Evolutionary conservation across 2,329 filamentous ascomycete species (phyloP).

Genomic region (Cytospora paraplurivora): DNA sequence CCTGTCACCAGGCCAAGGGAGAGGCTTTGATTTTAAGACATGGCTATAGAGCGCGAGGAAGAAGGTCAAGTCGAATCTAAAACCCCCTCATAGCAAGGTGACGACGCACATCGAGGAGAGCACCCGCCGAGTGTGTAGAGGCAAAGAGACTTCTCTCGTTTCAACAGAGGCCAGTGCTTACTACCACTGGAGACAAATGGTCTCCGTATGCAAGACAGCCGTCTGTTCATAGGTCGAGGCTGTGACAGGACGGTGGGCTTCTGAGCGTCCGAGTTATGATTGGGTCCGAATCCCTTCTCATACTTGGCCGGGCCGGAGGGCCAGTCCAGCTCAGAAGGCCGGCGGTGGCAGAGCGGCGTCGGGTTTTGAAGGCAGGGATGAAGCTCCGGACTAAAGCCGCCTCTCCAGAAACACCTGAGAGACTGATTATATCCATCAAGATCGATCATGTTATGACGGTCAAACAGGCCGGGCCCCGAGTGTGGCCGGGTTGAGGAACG

Average conservation of each 20-base stretch:
- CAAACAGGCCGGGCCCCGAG: background rate
- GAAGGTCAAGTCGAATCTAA: conserved; percentile 2
- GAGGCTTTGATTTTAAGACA: conserved; percentile 21
- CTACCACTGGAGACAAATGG: background rate
- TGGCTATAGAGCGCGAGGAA: background rate
- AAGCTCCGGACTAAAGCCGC: background rate
- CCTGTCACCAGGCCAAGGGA: conserved; percentile 6
- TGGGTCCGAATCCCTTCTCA: background rate
- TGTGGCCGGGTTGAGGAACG: background rate
- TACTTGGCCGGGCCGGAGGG: background rate
- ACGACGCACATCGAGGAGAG: background rate
- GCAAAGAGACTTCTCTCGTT: conserved; percentile 19
- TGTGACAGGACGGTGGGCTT: background rate
- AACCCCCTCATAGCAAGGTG: background rate
- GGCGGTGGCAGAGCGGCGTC: background rate
- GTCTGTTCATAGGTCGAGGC: background rate
- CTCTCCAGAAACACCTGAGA: background rate
- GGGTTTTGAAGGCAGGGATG: background rate
- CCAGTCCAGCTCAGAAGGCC: background rate
- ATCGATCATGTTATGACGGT: background rate
- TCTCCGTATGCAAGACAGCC: background rate
- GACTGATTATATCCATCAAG: background rate
- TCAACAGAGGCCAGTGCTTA: conserved; percentile 10
- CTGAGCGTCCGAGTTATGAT: background rate
- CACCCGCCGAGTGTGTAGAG: background rate